Conservation (phyloP, 2,329 filamentous ascomycete species). For the Colletotrichum agaves region DNA sequence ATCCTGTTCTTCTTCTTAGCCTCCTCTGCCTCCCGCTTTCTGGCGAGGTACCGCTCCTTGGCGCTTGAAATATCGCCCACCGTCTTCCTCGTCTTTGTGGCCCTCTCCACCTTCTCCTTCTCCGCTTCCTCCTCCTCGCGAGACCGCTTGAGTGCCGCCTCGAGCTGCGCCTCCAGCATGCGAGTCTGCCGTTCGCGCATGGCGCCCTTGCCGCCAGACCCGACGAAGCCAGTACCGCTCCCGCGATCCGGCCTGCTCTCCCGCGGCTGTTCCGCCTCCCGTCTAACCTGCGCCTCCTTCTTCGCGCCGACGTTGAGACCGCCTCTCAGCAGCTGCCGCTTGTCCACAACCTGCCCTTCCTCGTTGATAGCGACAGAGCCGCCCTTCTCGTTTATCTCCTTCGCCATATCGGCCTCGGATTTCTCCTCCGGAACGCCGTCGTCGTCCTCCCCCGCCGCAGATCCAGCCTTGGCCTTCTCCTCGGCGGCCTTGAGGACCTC, state of each 20-base stretch:
- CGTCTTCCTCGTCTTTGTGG: conserved; percentile 82
- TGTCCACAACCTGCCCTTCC: conserved; percentile 85
- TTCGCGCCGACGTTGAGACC: conserved; percentile 79
- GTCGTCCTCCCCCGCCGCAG: conserved; percentile 45
- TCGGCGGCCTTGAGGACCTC: conserved; percentile 76
- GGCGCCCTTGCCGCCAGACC: conserved; percentile 68
- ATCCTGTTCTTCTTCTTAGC: conserved; percentile 66
- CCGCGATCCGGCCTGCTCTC: conserved; percentile 27
- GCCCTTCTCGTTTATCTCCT: conserved; percentile 72
- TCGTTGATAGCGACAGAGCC: conserved; percentile 78
- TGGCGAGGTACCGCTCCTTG: conserved; percentile 81
- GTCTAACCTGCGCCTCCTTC: conserved; percentile 60
- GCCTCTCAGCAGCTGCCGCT: conserved; percentile 79
- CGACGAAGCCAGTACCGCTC: conserved; percentile 50
- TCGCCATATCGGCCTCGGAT: conserved; percentile 71
- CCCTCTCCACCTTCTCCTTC: conserved; percentile 68
- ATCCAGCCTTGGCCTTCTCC: conserved; percentile 58
- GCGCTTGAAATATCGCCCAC: conserved; percentile 79
- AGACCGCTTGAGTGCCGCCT: conserved; percentile 76
- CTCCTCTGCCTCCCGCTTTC: conserved; percentile 80
- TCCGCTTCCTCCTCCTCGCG: conserved; percentile 75
- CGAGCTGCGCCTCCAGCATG: conserved; percentile 83
- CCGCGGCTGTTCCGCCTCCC: conserved; percentile 39
- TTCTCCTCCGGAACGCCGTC: conserved; percentile 57
- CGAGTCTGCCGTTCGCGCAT: conserved; percentile 80